A percentile compares a stretch with the other conserved stretches of the same genome.
Evolutionary conservation across 176 grass and related monocot genomes (phyloP).

Genomic region (Oryza nivara): DNA sequence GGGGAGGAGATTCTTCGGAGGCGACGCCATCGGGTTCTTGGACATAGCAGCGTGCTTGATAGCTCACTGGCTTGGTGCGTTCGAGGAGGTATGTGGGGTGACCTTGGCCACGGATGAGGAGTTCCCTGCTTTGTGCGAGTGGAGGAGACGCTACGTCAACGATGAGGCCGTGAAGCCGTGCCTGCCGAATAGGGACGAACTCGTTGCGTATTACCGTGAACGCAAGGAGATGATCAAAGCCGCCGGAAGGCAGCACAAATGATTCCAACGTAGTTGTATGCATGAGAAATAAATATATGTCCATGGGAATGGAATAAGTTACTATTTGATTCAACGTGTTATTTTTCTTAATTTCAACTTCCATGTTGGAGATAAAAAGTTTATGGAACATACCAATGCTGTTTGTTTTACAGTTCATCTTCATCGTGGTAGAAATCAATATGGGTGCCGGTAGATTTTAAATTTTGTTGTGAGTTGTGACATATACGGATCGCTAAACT

Average conservation of each 20-base stretch:
- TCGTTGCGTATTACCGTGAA: constrained; percentile 26
- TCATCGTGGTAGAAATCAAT: no score
- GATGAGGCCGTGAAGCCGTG: constrained; percentile 36
- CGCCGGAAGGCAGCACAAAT: neutral
- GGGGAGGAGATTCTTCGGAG: constrained; percentile 51
- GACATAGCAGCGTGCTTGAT: constrained; percentile 51
- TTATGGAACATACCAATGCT: no score
- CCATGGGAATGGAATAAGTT: no score
- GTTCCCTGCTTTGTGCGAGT: constrained; percentile 34
- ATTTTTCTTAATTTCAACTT: no score
- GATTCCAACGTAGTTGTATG: no score
- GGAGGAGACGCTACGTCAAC: constrained; percentile 35
- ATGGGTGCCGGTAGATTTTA: no score
- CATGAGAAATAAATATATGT: no score
- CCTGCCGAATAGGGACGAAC: constrained; percentile 40
- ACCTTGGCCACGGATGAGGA: constrained; percentile 36
- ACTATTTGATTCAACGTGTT: no score
- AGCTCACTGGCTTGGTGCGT: constrained; percentile 48
- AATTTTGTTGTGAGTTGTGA: no score
- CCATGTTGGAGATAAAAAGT: no score
- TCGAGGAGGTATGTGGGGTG: constrained; percentile 51
- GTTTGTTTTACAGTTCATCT: no score
- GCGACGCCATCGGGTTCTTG: constrained; percentile 44
- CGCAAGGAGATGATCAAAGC: constrained; percentile 29
- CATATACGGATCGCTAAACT: no score